These are phyloP conservation scores for Alternaria postmessia DNA, from an alignment of 2,329 filamentous ascomycete species.

Conservation along the genomic window DNA sequence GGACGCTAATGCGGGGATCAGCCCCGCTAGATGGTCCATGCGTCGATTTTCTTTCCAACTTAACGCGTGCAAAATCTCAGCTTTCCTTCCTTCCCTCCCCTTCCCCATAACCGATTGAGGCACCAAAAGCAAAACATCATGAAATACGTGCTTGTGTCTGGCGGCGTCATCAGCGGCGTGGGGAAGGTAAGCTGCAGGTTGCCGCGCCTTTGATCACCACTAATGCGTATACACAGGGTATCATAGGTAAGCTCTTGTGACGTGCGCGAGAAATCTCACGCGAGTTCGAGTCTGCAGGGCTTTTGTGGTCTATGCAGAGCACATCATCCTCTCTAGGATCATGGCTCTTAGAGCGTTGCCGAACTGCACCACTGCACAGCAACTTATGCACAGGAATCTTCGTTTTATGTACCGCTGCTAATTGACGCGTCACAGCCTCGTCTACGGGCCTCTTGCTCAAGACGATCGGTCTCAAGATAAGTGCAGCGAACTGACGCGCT, in stretches of 20 bases:
- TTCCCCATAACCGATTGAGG: constrained; percentile 52
- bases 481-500: constrained; percentile 44
- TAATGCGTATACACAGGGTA: constrained; percentile 59
- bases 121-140: constrained; percentile 62
- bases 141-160: constrained; percentile 84
- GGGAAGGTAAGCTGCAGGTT: constrained; percentile 56
- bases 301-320: neutral
- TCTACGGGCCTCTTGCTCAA: constrained; percentile 79
- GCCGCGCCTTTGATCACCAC: constrained; percentile 26
- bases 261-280: neutral
- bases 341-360: neutral
- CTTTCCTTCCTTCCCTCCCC: constrained; percentile 52
- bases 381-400: neutral
- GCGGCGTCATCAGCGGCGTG: constrained; percentile 62
- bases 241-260: constrained; percentile 64
- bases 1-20: constrained; percentile 16
- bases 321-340: neutral
- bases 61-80: constrained; percentile 28
- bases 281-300: neutral
- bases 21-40: constrained; percentile 21
- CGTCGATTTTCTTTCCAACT: constrained; percentile 42
- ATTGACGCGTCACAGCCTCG: constrained; percentile 63
- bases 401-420: neutral
- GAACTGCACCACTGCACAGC: neutral
- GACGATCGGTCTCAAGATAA: constrained; percentile 79